Conservation (phyloP, 306 rosid genomes). For the Senna tora region DNA sequence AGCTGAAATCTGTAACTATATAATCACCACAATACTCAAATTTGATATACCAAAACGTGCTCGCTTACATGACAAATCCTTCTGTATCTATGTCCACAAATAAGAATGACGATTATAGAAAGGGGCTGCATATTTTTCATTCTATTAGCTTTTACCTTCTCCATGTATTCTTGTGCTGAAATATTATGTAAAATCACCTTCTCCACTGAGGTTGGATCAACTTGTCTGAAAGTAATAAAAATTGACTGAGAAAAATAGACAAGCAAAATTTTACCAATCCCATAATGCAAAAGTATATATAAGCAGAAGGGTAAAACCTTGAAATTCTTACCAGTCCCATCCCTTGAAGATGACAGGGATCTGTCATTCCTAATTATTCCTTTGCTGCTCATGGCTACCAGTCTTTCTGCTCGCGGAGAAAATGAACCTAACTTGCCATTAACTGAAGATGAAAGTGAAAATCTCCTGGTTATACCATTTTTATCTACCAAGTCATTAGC, state of each 20-base stretch:
- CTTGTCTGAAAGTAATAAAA: constrained; percentile 47
- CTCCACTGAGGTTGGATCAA: constrained; percentile 53
- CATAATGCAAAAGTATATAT: neutral
- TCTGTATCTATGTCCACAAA: constrained; percentile 3
- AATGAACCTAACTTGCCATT: constrained; percentile 36
- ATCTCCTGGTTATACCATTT: constrained; percentile 37
- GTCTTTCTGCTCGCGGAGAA: constrained; percentile 39
- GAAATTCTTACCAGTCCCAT: constrained; percentile 38
- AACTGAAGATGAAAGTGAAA: constrained; percentile 40
- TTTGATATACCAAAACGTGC: constrained; percentile 8
- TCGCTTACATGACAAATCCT: constrained; percentile 17
- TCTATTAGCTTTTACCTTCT: constrained; percentile 9
- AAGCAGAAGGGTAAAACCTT: neutral
- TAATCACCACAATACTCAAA: constrained; percentile 3
- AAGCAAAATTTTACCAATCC: too few relatives aligned
- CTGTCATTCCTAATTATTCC: constrained; percentile 40
- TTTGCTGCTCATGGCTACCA: constrained; percentile 30
- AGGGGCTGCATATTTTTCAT: neutral
- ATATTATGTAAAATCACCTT: constrained; percentile 38
- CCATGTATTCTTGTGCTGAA: neutral
- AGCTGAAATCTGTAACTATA: neutral
- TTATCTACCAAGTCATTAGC: constrained; percentile 38
- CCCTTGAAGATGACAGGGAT: constrained; percentile 41
- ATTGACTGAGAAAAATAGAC: too few relatives aligned
- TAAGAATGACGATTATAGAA: constrained; percentile 13